phyloP scores from a whole-genome alignment of 2,329 filamentous ascomycete species.

The Trichoderma koningiopsis region DNA sequence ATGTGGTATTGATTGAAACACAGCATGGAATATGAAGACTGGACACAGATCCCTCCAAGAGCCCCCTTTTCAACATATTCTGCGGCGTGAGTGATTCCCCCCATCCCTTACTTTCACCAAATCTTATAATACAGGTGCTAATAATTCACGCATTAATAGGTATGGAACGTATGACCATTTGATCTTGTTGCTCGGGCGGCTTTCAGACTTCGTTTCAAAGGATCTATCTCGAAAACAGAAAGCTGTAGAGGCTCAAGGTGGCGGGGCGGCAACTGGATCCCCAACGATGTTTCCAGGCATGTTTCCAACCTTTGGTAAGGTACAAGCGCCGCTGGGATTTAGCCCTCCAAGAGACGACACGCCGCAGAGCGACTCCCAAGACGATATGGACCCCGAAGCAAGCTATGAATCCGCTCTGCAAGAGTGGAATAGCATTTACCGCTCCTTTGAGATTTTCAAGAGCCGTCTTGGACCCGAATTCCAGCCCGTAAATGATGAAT shows the following conservation, averaged over 20 bases:
- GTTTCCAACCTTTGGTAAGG: conserved; percentile 54
- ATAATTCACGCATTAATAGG: conserved; percentile 47
- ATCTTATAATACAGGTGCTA: background rate
- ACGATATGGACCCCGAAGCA: conserved; percentile 60
- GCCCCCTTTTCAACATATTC: conserved; percentile 76
- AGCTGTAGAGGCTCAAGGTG: conserved; percentile 45
- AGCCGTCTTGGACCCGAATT: conserved; percentile 73
- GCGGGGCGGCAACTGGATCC: conserved; percentile 37
- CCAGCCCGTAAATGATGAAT: conserved; percentile 71
- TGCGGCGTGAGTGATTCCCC: conserved; percentile 60
- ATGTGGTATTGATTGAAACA: conserved; percentile 29
- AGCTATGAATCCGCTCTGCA: conserved; percentile 69
- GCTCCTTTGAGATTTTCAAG: conserved; percentile 69
- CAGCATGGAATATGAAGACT: conserved; percentile 77
- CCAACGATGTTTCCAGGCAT: conserved; percentile 57
- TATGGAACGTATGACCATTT: conserved; percentile 91
- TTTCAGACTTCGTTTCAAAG: conserved; percentile 75
- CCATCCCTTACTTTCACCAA: background rate
- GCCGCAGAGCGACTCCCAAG: conserved; percentile 40
- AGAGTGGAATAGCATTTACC: conserved; percentile 77
- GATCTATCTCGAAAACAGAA: conserved; percentile 79
- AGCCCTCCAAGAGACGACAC: conserved; percentile 41
- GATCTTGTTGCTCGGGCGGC: conserved; percentile 75
- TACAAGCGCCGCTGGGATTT: conserved; percentile 57
- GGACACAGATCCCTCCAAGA: conserved; percentile 86